Conservation (phyloP, 2,329 filamentous ascomycete genomes). For the Saccharata proteae region DNA sequence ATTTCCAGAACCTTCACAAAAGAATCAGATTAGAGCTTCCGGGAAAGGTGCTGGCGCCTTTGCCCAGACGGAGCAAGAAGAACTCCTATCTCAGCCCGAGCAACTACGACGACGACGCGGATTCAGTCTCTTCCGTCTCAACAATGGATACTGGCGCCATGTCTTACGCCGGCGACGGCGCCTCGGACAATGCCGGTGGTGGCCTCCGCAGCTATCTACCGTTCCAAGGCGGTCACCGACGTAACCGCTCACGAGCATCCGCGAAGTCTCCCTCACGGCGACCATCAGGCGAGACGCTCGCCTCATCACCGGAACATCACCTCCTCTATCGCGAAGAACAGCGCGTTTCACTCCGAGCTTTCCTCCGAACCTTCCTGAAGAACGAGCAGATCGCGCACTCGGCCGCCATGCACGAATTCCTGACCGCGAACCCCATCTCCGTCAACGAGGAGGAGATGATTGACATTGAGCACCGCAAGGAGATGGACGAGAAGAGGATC, state of each 20-base stretch:
- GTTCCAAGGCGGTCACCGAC: slow-evolving; percentile 23
- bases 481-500: slow-evolving; percentile 74
- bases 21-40: slow-evolving; percentile 73
- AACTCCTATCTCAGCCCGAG: slow-evolving; percentile 49
- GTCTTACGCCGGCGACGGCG: slow-evolving; percentile 1
- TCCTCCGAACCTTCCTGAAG: slow-evolving; percentile 72
- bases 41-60: slow-evolving; percentile 72
- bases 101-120: slow-evolving; percentile 55
- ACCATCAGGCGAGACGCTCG: slow-evolving; percentile 12
- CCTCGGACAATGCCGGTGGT: slow-evolving; percentile 19
- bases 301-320: slow-evolving; percentile 28
- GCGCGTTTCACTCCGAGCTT: slow-evolving; percentile 80
- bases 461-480: slow-evolving; percentile 69
- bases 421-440: slow-evolving; percentile 59
- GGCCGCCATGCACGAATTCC: slow-evolving; percentile 71
- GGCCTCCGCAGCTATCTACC: slow-evolving; percentile 33
- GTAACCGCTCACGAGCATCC: slow-evolving; percentile 27
- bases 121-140: slow-evolving; percentile 70
- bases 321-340: slow-evolving; percentile 78
- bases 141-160: slow-evolving; percentile 45
- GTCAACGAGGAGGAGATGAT: slow-evolving; percentile 70
- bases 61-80: slow-evolving; percentile 87
- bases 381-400: slow-evolving; percentile 76
- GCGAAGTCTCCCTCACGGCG: slow-evolving; percentile 11
- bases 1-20: slow-evolving; percentile 72